These are phyloP conservation scores for Meyerozyma sp. DNA, from an alignment of 1,139 yeast genomes.

Conservation along the genomic window DNA sequence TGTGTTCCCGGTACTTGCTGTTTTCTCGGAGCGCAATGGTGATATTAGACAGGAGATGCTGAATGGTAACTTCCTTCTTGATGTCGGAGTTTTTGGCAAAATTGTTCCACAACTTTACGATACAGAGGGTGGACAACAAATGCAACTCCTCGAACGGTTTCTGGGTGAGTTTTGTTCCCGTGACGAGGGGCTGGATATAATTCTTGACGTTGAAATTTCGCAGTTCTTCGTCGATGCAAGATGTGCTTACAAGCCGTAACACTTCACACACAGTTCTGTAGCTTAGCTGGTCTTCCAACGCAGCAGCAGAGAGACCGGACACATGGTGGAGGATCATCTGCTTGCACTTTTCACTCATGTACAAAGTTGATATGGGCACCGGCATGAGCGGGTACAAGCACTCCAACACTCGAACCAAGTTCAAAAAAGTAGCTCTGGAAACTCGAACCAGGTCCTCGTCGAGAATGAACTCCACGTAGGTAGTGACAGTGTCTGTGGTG, in stretches of 20 bases:
- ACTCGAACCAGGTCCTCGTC: constrained; percentile 13
- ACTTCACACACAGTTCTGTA: constrained; percentile 11
- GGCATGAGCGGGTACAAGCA: constrained; percentile 24
- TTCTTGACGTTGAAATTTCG: neutral
- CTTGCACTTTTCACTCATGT: constrained; percentile 15
- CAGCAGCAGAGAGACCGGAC: constrained; percentile 3
- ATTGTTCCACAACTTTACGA: neutral
- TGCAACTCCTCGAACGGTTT: neutral
- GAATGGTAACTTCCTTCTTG: neutral
- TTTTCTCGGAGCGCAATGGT: neutral
- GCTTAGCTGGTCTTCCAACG: constrained; percentile 8
- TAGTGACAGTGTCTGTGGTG: constrained; percentile 15
- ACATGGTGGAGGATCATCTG: constrained; percentile 13
- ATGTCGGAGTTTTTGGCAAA: neutral
- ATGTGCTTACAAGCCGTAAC: constrained; percentile 24
- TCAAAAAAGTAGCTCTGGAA: constrained; percentile 13
- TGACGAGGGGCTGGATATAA: neutral
- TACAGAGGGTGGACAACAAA: neutral
- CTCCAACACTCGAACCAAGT: constrained; percentile 17
- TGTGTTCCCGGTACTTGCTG: neutral
- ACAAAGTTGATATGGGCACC: constrained; percentile 16
- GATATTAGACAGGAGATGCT: neutral
- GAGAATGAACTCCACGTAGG: constrained; percentile 20
- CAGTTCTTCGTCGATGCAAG: constrained; percentile 1
- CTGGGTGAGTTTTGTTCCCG: neutral